These are phyloP conservation scores for Candida dajiaensis DNA, from an alignment of 805 yeast genomes.

Conservation along the genomic window DNA sequence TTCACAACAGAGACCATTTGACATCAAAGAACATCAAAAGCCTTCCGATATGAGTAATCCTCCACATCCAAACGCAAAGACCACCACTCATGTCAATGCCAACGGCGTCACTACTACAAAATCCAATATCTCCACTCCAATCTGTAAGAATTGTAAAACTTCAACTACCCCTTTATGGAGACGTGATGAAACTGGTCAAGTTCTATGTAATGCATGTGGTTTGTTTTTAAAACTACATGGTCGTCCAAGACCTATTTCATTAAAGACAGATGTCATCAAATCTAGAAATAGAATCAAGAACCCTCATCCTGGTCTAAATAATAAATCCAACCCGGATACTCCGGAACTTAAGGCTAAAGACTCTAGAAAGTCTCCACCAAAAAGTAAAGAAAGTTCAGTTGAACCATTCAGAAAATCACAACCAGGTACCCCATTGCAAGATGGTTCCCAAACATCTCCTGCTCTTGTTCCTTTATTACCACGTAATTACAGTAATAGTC, in stretches of 20 bases:
- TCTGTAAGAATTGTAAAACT: conserved; percentile 87
- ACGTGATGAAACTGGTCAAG: conserved; percentile 86
- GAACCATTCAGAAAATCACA: background rate
- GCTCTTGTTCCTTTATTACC: conserved; percentile 36
- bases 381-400: background rate
- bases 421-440: background rate
- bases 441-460: conserved; percentile 26
- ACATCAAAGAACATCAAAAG: background rate
- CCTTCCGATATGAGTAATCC: conserved; percentile 8
- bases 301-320: conserved; percentile 7
- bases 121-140: conserved; percentile 56
- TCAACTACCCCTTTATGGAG: conserved; percentile 95
- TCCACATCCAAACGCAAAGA: conserved; percentile 50
- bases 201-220: conserved; percentile 93
- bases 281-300: conserved; percentile 81
- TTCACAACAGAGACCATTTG: background rate
- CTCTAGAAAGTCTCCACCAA: conserved; percentile 8
- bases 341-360: conserved; percentile 19
- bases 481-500: conserved; percentile 18
- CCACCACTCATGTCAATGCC: conserved; percentile 45
- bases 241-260: conserved; percentile 82
- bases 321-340: conserved; percentile 17
- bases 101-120: conserved; percentile 64
- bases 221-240: conserved; percentile 86
- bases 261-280: conserved; percentile 89